A percentile compares a stretch with the other conserved stretches of the same genome.
These are phyloP conservation scores for Vinca minor DNA, from an alignment of 257 asterid genomes.

Conservation along the genomic window DNA sequence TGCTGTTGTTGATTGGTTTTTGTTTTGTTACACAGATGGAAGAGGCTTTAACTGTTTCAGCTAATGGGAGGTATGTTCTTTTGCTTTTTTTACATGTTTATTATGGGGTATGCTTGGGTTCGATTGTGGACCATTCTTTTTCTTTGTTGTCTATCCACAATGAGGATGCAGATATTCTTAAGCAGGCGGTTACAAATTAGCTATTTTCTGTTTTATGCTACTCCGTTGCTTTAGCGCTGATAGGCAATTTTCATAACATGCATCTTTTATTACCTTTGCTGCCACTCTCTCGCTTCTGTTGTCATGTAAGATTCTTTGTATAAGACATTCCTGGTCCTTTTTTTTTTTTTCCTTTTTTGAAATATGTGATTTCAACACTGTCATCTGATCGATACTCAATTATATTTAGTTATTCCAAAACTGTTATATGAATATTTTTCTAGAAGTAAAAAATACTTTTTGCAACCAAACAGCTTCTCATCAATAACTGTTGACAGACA, in stretches of 20 bases:
- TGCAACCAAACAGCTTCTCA: constrained; percentile 8
- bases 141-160: neutral
- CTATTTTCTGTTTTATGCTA: neutral
- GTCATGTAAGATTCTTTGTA: neutral
- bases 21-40: constrained; percentile 7
- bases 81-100: neutral
- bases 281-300: neutral
- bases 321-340: neutral
- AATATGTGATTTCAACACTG: neutral
- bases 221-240: neutral
- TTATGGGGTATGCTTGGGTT: neutral
- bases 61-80: constrained; percentile 13
- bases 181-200: neutral
- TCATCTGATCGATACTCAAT: neutral
- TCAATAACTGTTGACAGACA: constrained; percentile 26
- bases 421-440: neutral
- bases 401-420: neutral
- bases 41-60: constrained; percentile 2
- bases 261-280: neutral
- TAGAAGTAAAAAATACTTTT: neutral
- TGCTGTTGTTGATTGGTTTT: neutral
- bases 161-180: neutral
- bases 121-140: neutral
- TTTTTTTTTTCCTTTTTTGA: neutral
- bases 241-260: neutral